Base-by-base conservation (phyloP, 495 filamentous ascomycete species). In the Mycothermus thermophilus region DNA sequence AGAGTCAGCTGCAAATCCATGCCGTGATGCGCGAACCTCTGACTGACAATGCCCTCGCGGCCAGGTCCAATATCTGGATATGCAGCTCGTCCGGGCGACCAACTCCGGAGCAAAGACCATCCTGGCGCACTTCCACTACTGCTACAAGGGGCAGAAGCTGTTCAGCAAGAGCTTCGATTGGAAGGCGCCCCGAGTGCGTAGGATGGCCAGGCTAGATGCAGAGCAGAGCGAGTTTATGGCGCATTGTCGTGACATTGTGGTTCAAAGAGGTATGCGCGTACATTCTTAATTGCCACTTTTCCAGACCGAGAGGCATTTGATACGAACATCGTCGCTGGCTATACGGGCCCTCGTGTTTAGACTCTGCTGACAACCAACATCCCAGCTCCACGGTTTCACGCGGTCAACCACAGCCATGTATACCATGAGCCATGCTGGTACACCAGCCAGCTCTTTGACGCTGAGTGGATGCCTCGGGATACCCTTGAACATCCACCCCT, bases 61-160 rank as follows among this genome's bases (percentile, higher is more conserved):
- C n/a, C 27, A 58, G 57, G 48, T 57, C 7, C 45, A 40, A 30
- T 61, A 55, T 29, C 32, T 57, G 5, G 57, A 61, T 35, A 61
- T 61, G 57, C 47, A 48, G 10, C 49, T 61, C 10, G 49, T 61
- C n/a, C 48, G 57, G 7, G 57, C 55, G 4, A 59, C 51, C 0
- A 54, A 61, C 35, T 61, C 57, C 25, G 53, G 57, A 12, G 55
- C 57, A 22, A 61, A 59, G 37, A 59, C 57, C 7, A 59, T 61
- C 25, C 47, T 61, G 8, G 57, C 57, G n/a, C 55, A 61, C 43
- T 61, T 61, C 32, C 57, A 61, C 37, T 61, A 59, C 26, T 53
- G 49, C 25, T 59, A 54, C 43, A 59, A 59, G 42, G 57, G 57
- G 1, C 48, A 61, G 34, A 34, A 38, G 34, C 49, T 58, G 18